These are phyloP conservation scores for Stagonosporopsis cucurbitacearum DNA, from an alignment of 2,329 filamentous ascomycete species.

Conservation along the genomic window DNA sequence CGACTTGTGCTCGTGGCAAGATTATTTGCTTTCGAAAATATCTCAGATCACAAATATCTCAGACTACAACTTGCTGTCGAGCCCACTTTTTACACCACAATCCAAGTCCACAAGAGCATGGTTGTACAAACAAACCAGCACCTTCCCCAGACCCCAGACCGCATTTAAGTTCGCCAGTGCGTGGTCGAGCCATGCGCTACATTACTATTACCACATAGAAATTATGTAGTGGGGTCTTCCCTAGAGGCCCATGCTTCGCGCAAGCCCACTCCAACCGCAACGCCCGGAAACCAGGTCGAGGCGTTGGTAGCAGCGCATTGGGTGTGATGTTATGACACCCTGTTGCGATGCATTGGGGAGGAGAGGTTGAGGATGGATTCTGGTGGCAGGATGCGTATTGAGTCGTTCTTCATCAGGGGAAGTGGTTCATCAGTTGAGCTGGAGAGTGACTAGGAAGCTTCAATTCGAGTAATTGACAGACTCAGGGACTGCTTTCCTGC, in stretches of 20 bases:
- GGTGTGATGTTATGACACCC: neutral
- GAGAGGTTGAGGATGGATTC: neutral
- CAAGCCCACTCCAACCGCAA: slow-evolving; percentile 8
- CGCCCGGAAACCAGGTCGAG: neutral
- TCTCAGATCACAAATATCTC: no score
- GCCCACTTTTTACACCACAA: neutral
- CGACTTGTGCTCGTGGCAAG: neutral
- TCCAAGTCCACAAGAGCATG: neutral
- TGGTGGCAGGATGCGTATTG: slow-evolving; percentile 3
- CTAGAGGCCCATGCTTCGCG: slow-evolving; percentile 10
- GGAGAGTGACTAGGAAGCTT: neutral
- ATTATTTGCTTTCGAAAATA: neutral
- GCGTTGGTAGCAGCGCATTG: slow-evolving; percentile 4
- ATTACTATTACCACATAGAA: slow-evolving; percentile 29
- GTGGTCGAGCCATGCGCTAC: slow-evolving; percentile 1
- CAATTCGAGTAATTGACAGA: neutral
- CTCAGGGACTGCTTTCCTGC: no score
- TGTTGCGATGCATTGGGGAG: neutral
- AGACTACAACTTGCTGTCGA: neutral
- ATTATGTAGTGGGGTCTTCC: slow-evolving; percentile 18
- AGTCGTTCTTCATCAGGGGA: neutral
- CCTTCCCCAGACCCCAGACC: slow-evolving; percentile 13
- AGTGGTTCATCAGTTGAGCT: neutral
- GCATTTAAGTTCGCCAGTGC: neutral
- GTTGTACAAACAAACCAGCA: neutral